Conservation (phyloP, 768 basidiomycete species). For the Boletellus emodensis region DNA sequence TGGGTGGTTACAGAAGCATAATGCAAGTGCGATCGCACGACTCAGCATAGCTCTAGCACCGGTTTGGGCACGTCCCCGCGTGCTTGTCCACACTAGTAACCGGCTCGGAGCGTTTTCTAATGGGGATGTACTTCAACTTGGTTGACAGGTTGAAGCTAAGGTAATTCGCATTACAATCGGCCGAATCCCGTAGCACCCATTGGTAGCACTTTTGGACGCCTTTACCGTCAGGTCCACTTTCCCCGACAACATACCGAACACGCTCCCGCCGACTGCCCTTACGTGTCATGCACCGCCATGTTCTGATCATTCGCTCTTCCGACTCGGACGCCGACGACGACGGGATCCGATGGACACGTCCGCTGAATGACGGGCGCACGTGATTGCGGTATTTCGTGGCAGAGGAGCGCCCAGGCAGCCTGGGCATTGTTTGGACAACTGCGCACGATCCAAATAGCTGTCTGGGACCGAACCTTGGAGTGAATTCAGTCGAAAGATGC, state of each 20-base stretch:
- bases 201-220: neutral
- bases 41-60: too few species aligned
- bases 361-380: neutral
- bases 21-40: too few species aligned
- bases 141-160: neutral
- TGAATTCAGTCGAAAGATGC: neutral
- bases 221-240: neutral
- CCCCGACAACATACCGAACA: neutral
- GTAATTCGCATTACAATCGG: constrained; percentile 6
- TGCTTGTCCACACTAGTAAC: constrained; percentile 9
- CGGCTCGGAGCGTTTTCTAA: neutral
- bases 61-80: too few species aligned
- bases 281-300: neutral
- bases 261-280: too few species aligned
- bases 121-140: too few species aligned
- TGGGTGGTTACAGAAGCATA: too few species aligned
- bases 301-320: too few species aligned
- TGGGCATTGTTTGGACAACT: too few species aligned
- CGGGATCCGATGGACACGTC: too few species aligned
- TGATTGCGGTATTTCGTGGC: constrained; percentile 3
- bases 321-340: too few species aligned
- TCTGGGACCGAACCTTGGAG: too few species aligned
- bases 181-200: neutral
- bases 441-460: too few species aligned
- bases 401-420: neutral